Evolutionary conservation across 2,329 filamentous ascomycete species (phyloP).

Genomic region (Podosphaera xanthii): DNA sequence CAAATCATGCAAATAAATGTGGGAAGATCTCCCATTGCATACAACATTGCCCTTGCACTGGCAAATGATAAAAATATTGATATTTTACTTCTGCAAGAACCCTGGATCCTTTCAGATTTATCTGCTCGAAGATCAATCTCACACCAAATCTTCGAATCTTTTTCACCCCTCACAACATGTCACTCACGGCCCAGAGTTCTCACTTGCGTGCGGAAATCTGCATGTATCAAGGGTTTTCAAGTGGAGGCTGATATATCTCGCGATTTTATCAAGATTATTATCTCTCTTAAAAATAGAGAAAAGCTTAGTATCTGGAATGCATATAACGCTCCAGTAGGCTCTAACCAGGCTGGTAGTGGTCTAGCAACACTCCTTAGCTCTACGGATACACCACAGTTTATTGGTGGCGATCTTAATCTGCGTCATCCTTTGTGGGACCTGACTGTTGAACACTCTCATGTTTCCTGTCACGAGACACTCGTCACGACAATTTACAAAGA

Average conservation of each 20-base stretch:
- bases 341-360: neutral
- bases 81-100: too few relatives aligned
- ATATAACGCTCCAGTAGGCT: neutral
- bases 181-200: neutral
- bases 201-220: neutral
- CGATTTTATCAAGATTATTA: neutral
- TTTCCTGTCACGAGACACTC: too few relatives aligned
- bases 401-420: neutral
- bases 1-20: neutral
- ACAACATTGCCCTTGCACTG: too few relatives aligned
- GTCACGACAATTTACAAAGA: too few relatives aligned
- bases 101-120: too few relatives aligned
- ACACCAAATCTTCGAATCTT: neutral
- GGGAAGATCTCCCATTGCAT: too few relatives aligned
- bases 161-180: neutral
- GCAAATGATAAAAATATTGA: neutral
- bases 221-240: neutral
- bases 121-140: too few relatives aligned
- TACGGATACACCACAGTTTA: neutral
- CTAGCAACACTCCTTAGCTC: neutral
- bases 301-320: neutral
- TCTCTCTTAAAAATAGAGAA: neutral
- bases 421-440: neutral
- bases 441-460: neutral
- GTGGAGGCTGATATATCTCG: neutral